Base-by-base conservation (phyloP, 140 eudicot genomes). In the Stevia rebaudiana region DNA sequence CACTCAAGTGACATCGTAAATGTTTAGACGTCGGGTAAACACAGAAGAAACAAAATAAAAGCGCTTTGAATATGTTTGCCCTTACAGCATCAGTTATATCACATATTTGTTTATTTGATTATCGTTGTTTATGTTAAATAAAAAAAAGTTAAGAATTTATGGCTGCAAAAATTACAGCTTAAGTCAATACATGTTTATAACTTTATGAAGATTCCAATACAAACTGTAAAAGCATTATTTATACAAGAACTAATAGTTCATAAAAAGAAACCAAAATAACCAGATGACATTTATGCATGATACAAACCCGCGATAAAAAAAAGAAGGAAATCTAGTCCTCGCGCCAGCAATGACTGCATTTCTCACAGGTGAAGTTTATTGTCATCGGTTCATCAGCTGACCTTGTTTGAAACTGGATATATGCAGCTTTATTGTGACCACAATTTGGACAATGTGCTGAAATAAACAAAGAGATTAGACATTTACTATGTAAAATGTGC, bases 331-430 rank as follows among this genome's bases (percentile, higher is more conserved):
- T 24, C 64, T 65, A 90, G 72, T 82, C 86, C 63, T 90, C 95
- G 8, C 79, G 79, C 95, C 97, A 87, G 11, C 64, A 56, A 39
- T 72, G 61, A 48, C 40, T 59, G 49, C 95, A 90, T 6, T 69
- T 78, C 67, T 78, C 80, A 39, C 97, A 90, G 11, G 42, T 73
- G 74, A 78, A 90, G 71, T 84, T 87, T 53, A 61, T 78, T 16
- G 94, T 65, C 90, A 79, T 78, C 2, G 95, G 97, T 62, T 90
- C 97, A 74, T 90, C 95, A 44, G 95, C 94, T 5, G 97, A 90
- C 63, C 97, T 78, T 28, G 73, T 90, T 74, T 90, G 97, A 50
- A 82, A 59, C 81, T 87, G 88, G 46, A 62, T 37, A 55, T 67
- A 84, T 50, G 76, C 65, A 70, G 87, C 94, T 72, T 74, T 70